Evolutionary conservation across 352 stramenopile species (phyloP), one percentile per base, ranked within the genome.

Genomic region (Blastocystis sp.): DNA sequence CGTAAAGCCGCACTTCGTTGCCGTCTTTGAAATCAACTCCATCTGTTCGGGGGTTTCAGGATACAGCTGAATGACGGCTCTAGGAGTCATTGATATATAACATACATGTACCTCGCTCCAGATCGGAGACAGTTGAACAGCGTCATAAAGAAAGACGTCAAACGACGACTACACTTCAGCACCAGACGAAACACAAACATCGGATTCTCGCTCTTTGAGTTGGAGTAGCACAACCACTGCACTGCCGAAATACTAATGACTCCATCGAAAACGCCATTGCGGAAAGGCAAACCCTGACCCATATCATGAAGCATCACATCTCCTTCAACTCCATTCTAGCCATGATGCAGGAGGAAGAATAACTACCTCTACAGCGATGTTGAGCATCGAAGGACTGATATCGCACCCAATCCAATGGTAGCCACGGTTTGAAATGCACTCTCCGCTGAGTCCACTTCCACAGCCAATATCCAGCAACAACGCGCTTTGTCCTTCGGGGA

Each of bases 151-250:
- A 89, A 89, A 31, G 63, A n/a, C 16, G 62, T 89, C 45, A 89
- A 33, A 78, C 67, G 67, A 77, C 63, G 63, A 77, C 63, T 89
- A 90, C 51, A 9, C 2, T n/a, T 88, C 21, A 85, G 97, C 92
- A 99, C 99, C 92, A 99, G 99, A 33, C 96, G 94, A 70, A 94
- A 97, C 24, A 99, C 93, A 39, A 97, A 95, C 80, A 96, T 95
- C 2, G 95, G 93, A 69, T 93, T 97, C 92, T 99, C 96, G 71
- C 96, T 93, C 80, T 96, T 98, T 80, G 96, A 96, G 92, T 98
- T 98, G 82, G 96, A 98, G 92, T 99, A 99, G 91, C 97, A 99
- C 29, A 99, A 94, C 97, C 97, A 99, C 93, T 99, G 97, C 35
- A 99, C 91, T n/a, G 97, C 97, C 19, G 96, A 99, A 90, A 99